Evolutionary conservation across 352 stramenopile species (phyloP).

Genomic region (Phytophthora palmivora): DNA sequence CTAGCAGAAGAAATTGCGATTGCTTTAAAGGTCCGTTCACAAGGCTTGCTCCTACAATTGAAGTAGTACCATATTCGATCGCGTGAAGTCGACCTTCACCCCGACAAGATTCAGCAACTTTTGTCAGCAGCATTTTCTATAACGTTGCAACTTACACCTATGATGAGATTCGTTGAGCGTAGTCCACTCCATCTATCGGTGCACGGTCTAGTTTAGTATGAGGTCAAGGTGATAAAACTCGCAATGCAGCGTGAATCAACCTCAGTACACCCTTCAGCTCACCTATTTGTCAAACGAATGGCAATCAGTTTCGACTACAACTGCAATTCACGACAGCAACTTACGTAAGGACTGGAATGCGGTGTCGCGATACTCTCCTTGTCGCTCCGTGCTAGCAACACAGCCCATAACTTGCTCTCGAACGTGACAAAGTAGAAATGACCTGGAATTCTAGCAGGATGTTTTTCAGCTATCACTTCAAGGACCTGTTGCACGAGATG

Average conservation of each 20-base stretch:
- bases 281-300: constrained; percentile 38
- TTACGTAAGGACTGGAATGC: constrained; percentile 13
- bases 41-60: not conserved
- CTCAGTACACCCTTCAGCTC: constrained; percentile 73
- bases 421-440: constrained; percentile 14
- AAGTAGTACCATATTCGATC: constrained; percentile 67
- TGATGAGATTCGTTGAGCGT: constrained; percentile 73
- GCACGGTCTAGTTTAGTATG: not conserved
- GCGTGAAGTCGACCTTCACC: constrained; percentile 76
- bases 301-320: constrained; percentile 7
- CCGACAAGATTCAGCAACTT: constrained; percentile 16
- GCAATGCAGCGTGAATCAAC: constrained; percentile 17
- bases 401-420: constrained; percentile 41
- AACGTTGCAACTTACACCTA: constrained; percentile 51
- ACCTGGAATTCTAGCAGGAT: constrained; percentile 6
- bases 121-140: not conserved
- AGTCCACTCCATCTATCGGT: constrained; percentile 53
- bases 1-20: constrained; percentile 32
- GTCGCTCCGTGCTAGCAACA: constrained; percentile 21
- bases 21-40: not conserved
- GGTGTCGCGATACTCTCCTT: constrained; percentile 2
- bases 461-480: constrained; percentile 15
- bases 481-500: constrained; percentile 7
- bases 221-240: not conserved
- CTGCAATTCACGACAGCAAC: not conserved